Evolutionary conservation across 164 flowering plant species (phyloP).

Genomic region (Protea cynaroides): DNA sequence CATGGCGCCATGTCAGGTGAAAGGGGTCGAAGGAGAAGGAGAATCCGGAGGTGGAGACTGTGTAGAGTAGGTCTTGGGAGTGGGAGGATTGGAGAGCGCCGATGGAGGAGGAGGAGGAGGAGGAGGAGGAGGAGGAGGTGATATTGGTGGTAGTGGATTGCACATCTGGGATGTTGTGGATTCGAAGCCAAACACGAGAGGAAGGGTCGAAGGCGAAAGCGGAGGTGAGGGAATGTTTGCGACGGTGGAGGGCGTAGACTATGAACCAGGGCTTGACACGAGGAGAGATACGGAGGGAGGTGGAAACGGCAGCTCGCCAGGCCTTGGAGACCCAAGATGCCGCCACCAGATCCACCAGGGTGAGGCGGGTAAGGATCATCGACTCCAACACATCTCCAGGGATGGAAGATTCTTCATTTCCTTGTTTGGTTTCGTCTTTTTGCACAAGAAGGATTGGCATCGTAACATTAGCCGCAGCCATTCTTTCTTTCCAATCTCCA

Average conservation of each 20-base stretch:
- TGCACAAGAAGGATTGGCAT: too few species aligned
- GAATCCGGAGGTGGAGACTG: constrained; percentile 35
- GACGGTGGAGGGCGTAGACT: too few species aligned
- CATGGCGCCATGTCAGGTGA: constrained; percentile 39
- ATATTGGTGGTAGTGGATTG: constrained; percentile 2
- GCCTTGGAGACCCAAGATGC: constrained; percentile 49
- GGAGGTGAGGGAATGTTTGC: too few species aligned
- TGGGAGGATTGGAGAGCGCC: constrained; percentile 49
- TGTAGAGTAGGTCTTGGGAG: constrained; percentile 44
- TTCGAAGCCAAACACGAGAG: constrained; percentile 52
- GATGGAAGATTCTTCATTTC: constrained; percentile 29
- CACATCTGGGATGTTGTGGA: constrained; percentile 21
- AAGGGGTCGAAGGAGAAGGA: constrained; percentile 52
- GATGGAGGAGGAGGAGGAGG: too few species aligned
- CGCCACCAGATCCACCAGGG: constrained; percentile 49
- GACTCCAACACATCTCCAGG: constrained; percentile 55
- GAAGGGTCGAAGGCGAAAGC: too few species aligned
- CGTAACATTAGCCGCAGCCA: too few species aligned
- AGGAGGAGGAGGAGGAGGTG: too few species aligned
- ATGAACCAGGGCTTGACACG: too few species aligned
- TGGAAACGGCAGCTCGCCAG: constrained; percentile 53
- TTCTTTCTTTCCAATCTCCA: too few species aligned
- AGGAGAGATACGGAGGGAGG: too few species aligned
- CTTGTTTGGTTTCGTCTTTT: too few species aligned
- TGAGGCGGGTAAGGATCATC: constrained; percentile 45